These are phyloP conservation scores for Sanghuangporus baumii DNA, from an alignment of 1,284 basidiomycete species.

Conservation along the genomic window DNA sequence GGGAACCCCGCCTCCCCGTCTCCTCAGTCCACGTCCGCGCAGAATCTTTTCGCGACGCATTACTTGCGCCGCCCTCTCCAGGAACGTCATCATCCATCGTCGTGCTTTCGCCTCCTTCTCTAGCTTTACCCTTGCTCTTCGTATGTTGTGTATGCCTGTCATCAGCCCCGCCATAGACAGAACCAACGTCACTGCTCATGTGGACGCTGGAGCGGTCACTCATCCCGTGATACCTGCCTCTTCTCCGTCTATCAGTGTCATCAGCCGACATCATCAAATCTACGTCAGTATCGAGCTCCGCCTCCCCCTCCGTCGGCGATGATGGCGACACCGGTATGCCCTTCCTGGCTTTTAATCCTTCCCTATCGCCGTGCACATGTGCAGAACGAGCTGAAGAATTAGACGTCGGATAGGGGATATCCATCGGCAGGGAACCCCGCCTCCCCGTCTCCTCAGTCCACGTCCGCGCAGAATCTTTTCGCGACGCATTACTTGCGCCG, in stretches of 20 bases:
- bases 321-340: constrained; percentile 8
- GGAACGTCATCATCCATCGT: constrained; percentile 6
- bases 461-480: constrained; percentile 12
- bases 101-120: not conserved
- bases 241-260: constrained; percentile 12
- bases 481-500: not conserved
- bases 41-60: constrained; percentile 6
- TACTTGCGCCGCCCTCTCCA: not conserved
- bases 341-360: not conserved
- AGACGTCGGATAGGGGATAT: constrained; percentile 11
- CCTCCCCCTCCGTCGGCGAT: constrained; percentile 20
- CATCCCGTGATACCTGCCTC: constrained; percentile 1
- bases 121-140: not conserved
- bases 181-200: constrained; percentile 12
- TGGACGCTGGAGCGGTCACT: constrained; percentile 8
- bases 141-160: not conserved
- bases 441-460: constrained; percentile 9
- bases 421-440: constrained; percentile 17
- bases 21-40: constrained; percentile 10
- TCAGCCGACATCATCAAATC: constrained; percentile 21
- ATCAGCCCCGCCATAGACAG: constrained; percentile 7
- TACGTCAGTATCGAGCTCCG: constrained; percentile 34
- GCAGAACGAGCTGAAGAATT: not conserved
- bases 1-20: constrained; percentile 13
- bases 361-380: not conserved